Base-by-base conservation (phyloP, 2,329 filamentous ascomycete species). In the Monosporascus sp. region DNA sequence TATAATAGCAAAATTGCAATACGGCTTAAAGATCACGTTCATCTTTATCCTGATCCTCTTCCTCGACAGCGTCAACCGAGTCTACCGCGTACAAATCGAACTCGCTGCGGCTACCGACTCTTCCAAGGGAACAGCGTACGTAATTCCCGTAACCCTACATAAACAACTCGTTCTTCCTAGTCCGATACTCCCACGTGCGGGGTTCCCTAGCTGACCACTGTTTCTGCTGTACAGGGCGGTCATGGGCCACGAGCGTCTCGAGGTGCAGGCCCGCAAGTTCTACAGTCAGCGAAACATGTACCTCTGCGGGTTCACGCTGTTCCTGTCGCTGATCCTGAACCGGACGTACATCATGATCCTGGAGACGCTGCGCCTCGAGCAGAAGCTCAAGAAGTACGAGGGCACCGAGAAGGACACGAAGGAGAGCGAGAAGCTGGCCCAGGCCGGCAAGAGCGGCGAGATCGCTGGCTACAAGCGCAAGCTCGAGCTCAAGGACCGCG, bases 261-360 rank as follows among this genome's bases (percentile, higher is more conserved):
- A 99, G 76, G 93, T 97, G 50, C 94, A 99, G 75, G 93, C 94
- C 60, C 91, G 94, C 82, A 99, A 99, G 77, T 99, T 99, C 81
- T 99, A 99, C 83, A 96, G 92, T 57, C 93, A 99, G 79, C 92
- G 94, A 74, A 99, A 99, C 85, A 99, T 99, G 94, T 99, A 99
- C 78, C 91, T 99, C 57, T 97, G 94, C 74, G 94, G 94, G 65
- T 99, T 99, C 81, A 99, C 94, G 5, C 87, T 99, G 59, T 97
- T 99, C 84, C 87, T 99, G 57, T 97, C 93, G 51, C 82, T 99
- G 60, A 99, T 99, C 74, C 89, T 95, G 70, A 97, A 99, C 85
- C 93, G 94, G 69, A 99, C 94, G 68, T 99, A 97, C 79, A 89
- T 87, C 68, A 93, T 97, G 89, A 96, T 97, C 67, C 82, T 96